Base-by-base conservation (phyloP, 495 filamentous ascomycete species). In the Penicillium dipodomyicola region DNA sequence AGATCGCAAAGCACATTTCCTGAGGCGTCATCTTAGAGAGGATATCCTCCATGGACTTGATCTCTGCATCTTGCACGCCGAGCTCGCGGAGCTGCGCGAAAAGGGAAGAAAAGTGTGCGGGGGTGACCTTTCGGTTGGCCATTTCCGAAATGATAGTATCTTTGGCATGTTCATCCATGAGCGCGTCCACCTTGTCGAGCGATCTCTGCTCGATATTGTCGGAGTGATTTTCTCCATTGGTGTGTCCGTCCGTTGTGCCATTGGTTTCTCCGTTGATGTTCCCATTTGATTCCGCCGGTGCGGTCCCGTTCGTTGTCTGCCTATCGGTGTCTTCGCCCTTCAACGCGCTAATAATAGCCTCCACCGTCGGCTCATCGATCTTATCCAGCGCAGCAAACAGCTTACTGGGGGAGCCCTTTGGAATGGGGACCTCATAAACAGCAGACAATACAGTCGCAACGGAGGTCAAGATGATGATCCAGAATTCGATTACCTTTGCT, bases 1-100 rank as follows among this genome's bases (percentile, higher is more conserved):
- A 30, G 14, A 70, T 47, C 10, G 58, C 54, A 27, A 68, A 68
- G 30, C 59, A 59, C 49, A 70, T 63, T 17, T 70, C 63, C 47
- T 64, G 56, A 9, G 65, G 63, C 2, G 61, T 53, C 63, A 70
- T 64, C 32, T 45, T 40, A 0, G 58, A 39, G 11, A 70, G 47
- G 14, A 68, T 59, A 0, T 43, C 45, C n/a, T 63, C 58, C 53
- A 66, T 65, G 10, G 61, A 57, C 30, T 63, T 59, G 39, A 68
- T 50, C 27, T 70, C 63, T 10, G 61, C 57, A 9, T 61, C 54
- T 1, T 53, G 56, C 27, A 65, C 47, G 17, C 67, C 67, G 23
- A 55, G 40, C 47, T 68, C 52, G 17, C 63, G 65, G 19, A 65
- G 63, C 4, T 54, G 48, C 1, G 50, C 42, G 10, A 65, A 56